phyloP scores from a whole-genome alignment of 352 stramenopile species.

The Phytophthora pluvialis region DNA sequence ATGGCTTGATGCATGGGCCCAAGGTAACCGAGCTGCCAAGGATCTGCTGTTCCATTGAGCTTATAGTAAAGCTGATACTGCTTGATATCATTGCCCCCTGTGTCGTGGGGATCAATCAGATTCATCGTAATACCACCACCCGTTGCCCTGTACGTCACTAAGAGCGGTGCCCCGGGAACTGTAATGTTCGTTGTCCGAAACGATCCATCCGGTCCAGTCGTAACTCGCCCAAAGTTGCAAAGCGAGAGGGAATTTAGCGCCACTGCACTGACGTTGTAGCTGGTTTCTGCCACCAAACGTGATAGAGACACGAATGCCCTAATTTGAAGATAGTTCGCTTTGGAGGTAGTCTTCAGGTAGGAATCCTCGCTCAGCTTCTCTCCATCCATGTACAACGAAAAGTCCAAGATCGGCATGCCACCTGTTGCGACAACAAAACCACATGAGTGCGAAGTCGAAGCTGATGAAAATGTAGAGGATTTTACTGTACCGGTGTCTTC shows the following conservation, averaged over 20 bases:
- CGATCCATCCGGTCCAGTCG: slow-evolving; percentile 16
- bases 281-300: slow-evolving; percentile 32
- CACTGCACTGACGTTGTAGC: slow-evolving; percentile 41
- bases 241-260: slow-evolving; percentile 53
- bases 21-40: slow-evolving; percentile 50
- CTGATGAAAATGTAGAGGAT: not conserved
- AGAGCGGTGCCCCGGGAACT: slow-evolving; percentile 32
- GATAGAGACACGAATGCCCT: slow-evolving; percentile 35
- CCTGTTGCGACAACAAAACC: slow-evolving; percentile 24
- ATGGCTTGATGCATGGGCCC: slow-evolving; percentile 29
- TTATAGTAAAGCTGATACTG: slow-evolving; percentile 54
- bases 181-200: slow-evolving; percentile 42
- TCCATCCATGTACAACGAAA: slow-evolving; percentile 49
- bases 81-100: slow-evolving; percentile 46
- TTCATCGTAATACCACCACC: slow-evolving; percentile 57
- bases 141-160: slow-evolving; percentile 37
- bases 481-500: slow-evolving; percentile 47
- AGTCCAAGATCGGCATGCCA: slow-evolving; percentile 55
- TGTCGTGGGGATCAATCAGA: slow-evolving; percentile 55
- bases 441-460: slow-evolving; percentile 4
- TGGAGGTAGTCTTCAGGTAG: slow-evolving; percentile 12
- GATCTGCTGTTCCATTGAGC: slow-evolving; percentile 9
- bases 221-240: slow-evolving; percentile 47
- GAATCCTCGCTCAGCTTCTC: slow-evolving; percentile 22
- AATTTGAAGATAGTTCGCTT: slow-evolving; percentile 36